Conservation (phyloP, 75 land plant species). For the Gnetum montanum region DNA sequence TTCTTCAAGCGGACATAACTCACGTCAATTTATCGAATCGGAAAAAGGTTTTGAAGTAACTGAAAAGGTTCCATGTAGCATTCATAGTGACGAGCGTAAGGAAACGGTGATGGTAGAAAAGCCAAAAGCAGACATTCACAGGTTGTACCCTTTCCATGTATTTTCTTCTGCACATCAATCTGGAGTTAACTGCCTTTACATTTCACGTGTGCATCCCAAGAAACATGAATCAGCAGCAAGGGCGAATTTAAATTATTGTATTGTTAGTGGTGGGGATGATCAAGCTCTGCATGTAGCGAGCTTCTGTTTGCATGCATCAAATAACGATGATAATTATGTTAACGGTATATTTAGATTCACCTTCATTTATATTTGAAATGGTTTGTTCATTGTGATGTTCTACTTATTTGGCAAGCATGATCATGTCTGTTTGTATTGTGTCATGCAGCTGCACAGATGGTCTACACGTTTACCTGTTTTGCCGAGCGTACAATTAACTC, state of each 20-base stretch:
- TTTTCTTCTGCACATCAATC: conserved; percentile 66
- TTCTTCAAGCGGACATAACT: too few relatives aligned
- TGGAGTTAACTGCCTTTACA: conserved; percentile 85
- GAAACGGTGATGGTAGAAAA: neutral
- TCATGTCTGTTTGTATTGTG: too few relatives aligned
- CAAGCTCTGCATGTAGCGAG: conserved; percentile 55
- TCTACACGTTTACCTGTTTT: conserved; percentile 25
- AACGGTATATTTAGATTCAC: too few relatives aligned
- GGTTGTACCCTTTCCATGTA: conserved; percentile 39
- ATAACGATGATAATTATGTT: too few relatives aligned
- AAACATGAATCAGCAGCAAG: neutral
- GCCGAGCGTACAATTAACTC: conserved; percentile 24
- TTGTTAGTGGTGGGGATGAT: conserved; percentile 98
- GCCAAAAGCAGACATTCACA: conserved; percentile 9
- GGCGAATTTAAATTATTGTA: conserved; percentile 11
- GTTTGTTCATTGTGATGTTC: too few relatives aligned
- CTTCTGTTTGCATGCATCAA: conserved; percentile 13
- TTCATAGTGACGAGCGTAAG: neutral
- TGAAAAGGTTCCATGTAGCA: neutral
- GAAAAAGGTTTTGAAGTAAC: neutral
- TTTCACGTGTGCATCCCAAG: conserved; percentile 18
- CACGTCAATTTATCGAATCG: neutral
- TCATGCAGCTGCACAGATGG: too few relatives aligned
- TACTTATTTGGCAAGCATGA: too few relatives aligned
- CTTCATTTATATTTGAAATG: too few relatives aligned